Conservation (phyloP, 805 yeast genomes). For the Cyberlindnera amylophila region DNA sequence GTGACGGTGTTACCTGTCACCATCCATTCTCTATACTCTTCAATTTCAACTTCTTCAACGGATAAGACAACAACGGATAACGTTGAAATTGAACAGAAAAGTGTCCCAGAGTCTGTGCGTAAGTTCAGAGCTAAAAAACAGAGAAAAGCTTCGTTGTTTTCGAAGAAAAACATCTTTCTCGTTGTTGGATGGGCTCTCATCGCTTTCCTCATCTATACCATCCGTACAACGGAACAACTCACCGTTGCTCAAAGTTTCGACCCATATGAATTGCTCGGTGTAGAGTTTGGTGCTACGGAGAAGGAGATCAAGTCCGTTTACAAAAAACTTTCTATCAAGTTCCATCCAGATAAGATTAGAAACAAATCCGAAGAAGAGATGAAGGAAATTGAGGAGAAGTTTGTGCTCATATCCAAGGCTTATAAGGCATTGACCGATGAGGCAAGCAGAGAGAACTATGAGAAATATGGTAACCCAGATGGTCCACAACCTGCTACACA, state of each 20-base stretch:
- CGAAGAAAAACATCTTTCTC: constrained; percentile 18
- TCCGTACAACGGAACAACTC: constrained; percentile 27
- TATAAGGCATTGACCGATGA: constrained; percentile 95
- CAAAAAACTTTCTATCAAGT: constrained; percentile 80
- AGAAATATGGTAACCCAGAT: constrained; percentile 94
- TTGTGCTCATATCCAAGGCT: constrained; percentile 82
- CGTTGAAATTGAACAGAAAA: constrained; percentile 9
- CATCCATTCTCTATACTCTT: constrained; percentile 9
- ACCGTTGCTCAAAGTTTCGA: constrained; percentile 62
- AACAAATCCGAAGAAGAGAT: constrained; percentile 52
- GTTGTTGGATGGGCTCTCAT: constrained; percentile 27
- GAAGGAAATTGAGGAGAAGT: constrained; percentile 63
- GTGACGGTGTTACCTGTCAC: constrained; percentile 25
- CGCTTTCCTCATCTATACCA: constrained; percentile 37
- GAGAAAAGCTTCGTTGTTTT: constrained; percentile 8
- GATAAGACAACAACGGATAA: neutral
- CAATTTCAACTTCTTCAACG: neutral
- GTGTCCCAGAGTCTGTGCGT: constrained; percentile 10
- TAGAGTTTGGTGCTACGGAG: constrained; percentile 65
- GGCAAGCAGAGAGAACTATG: constrained; percentile 70
- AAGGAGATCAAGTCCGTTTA: constrained; percentile 72
- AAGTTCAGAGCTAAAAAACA: constrained; percentile 11
- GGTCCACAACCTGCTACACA: constrained; percentile 89
- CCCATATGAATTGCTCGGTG: constrained; percentile 84
- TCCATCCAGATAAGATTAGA: constrained; percentile 90